Conservation (phyloP, 306 rosid species). For the Cucumis cinereus region DNA sequence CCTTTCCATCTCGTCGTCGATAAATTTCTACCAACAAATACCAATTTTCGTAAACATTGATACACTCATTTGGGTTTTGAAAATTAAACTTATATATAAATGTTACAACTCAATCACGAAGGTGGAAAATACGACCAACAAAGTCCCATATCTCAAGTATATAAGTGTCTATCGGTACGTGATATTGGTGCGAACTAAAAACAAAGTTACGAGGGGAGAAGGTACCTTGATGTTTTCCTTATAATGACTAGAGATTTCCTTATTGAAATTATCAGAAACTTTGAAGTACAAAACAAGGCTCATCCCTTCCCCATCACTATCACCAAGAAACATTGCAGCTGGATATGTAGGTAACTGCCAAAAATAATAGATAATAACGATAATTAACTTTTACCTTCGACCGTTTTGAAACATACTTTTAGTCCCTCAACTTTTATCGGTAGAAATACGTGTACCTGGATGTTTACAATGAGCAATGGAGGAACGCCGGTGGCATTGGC, state of each 20-base stretch:
- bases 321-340: slow-evolving; percentile 80
- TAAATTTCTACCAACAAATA: slow-evolving; percentile 35
- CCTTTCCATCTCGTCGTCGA: slow-evolving; percentile 75
- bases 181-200: too few species aligned
- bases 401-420: too few species aligned
- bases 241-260: slow-evolving; percentile 52
- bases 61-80: too few species aligned
- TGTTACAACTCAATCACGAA: too few species aligned
- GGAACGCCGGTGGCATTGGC: slow-evolving; percentile 33
- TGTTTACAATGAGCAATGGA: slow-evolving; percentile 70
- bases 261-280: slow-evolving; percentile 48
- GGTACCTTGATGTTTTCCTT: slow-evolving; percentile 66
- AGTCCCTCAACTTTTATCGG: background rate
- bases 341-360: slow-evolving; percentile 85
- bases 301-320: slow-evolving; percentile 82
- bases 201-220: background rate
- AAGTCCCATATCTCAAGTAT: too few species aligned
- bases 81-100: too few species aligned
- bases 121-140: too few species aligned
- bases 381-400: too few species aligned
- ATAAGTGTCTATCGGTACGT: too few species aligned
- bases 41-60: too few species aligned
- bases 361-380: background rate
- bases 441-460: slow-evolving; percentile 42
- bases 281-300: slow-evolving; percentile 74